A percentile compares a stretch with the other conserved stretches of the same genome.
These are phyloP conservation scores for Boletellus dicymbophilus DNA, from an alignment of 1,284 basidiomycete genomes.

Conservation along the genomic window DNA sequence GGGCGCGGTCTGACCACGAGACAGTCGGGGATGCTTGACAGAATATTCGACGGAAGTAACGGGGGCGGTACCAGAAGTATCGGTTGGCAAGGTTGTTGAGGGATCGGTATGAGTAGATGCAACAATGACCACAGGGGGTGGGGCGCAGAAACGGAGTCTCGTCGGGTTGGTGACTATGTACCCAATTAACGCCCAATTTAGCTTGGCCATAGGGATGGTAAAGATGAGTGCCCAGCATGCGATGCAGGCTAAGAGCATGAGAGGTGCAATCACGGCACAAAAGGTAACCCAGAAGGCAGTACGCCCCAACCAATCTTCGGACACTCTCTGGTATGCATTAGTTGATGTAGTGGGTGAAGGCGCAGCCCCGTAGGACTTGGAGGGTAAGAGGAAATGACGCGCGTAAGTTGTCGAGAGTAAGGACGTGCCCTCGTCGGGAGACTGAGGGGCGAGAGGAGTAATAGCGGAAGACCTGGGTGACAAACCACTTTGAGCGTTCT, in stretches of 20 bases:
- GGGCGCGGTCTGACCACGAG: slow-evolving; percentile 71
- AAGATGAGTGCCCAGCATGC: slow-evolving; percentile 94
- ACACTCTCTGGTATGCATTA: slow-evolving; percentile 37
- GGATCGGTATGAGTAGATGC: slow-evolving; percentile 31
- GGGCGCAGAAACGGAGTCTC: slow-evolving; percentile 89
- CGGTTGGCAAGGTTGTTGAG: slow-evolving; percentile 19
- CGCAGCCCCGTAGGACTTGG: slow-evolving; percentile 68
- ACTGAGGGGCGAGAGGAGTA: slow-evolving; percentile 30
- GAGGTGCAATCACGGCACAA: slow-evolving; percentile 79
- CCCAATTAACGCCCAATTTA: slow-evolving; percentile 92
- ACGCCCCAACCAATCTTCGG: slow-evolving; percentile 61
- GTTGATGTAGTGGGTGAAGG: slow-evolving; percentile 35
- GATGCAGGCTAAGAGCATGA: slow-evolving; percentile 85
- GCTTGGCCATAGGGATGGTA: slow-evolving; percentile 97
- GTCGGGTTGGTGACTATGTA: slow-evolving; percentile 83
- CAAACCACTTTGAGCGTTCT: slow-evolving; percentile 29
- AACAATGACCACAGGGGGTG: slow-evolving; percentile 59
- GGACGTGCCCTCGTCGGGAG: slow-evolving; percentile 40
- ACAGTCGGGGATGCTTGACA: slow-evolving; percentile 57
- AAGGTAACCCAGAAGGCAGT: slow-evolving; percentile 82
- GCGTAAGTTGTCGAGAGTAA: slow-evolving; percentile 36
- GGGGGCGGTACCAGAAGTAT: slow-evolving; percentile 24
- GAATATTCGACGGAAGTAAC: slow-evolving; percentile 42
- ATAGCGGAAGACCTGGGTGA: slow-evolving; percentile 37
- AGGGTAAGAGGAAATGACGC: slow-evolving; percentile 38